Conservation (phyloP, 305 asterid species). For the Petunia hybrid region DNA sequence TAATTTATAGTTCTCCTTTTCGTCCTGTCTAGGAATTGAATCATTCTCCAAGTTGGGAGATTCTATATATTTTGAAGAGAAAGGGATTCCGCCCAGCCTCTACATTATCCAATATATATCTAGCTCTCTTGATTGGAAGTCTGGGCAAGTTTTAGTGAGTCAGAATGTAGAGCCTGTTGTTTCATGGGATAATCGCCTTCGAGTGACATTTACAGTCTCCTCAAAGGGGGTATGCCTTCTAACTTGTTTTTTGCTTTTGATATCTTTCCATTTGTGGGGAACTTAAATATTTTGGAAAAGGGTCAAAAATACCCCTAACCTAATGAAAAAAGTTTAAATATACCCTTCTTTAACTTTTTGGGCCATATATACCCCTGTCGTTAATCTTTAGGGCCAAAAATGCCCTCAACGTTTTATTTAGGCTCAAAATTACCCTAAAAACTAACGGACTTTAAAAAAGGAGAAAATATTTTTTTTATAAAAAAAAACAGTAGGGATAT, state of each 20-base stretch:
- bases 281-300: not conserved
- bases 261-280: not conserved
- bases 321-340: no score
- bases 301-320: no score
- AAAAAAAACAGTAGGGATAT: no score
- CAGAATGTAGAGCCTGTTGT: slow-evolving; percentile 61
- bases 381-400: no score
- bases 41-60: slow-evolving; percentile 96
- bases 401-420: no score
- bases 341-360: no score
- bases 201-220: slow-evolving; percentile 48
- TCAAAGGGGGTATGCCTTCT: slow-evolving; percentile 49
- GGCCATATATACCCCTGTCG: no score
- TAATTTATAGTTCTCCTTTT: not conserved
- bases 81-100: slow-evolving; percentile 58
- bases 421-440: no score
- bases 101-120: slow-evolving; percentile 81
- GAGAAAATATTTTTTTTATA: no score
- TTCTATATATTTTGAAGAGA: slow-evolving; percentile 89
- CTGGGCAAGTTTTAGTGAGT: slow-evolving; percentile 53
- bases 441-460: no score
- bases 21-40: slow-evolving; percentile 61
- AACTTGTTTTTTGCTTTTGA: not conserved
- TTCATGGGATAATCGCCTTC: slow-evolving; percentile 69
- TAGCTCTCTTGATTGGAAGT: slow-evolving; percentile 75